Base-by-base conservation (phyloP, 169 alveolate species). In the Plasmodium gallinaceum region DNA sequence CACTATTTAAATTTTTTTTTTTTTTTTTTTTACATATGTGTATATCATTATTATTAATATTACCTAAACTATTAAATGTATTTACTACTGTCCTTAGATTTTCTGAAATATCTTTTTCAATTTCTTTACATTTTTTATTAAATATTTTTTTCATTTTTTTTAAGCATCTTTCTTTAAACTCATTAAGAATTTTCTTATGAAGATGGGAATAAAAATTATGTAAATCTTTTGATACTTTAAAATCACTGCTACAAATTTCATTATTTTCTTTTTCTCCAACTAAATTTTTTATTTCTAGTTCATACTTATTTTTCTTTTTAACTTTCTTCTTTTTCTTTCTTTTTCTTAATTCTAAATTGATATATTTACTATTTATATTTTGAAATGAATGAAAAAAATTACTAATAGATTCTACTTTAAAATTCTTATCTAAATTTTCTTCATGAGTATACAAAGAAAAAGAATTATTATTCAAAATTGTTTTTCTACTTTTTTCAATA, bases 81-180 rank as follows among this genome's bases (percentile, higher is more conserved):
- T 75, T n/a, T 16, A 75, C 88, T 37, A 64, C 26, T 7, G n/a
- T 62, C 45, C 45, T 62, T 26, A 75, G 9, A 39, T 62, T 62
- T 42, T 75, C 76, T 32, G 68, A 37, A 75, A 75, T 64, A 24
- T 64, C 57, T 24, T 62, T 75, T 75, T 75, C 76, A 52, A 75
- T 75, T 75, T 64, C 6, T 37, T 39, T 61, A 42, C 26, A 75
- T 54, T 45, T 62, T 26, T 75, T 75, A 12, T 75, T 64, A 46
- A 75, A 46, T 26, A 75, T 5, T 43, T 32, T 75, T 48, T 61
- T 62, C 88, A 75, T 75, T 62, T 75, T 75, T 68, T 64, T 75
- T 54, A 75, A 39, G 62, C 5, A 75, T 3, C 68, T 68, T 39
- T 39, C 61, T 75, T 75, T 75, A 46, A 75, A 62, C 45, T 75